Evolutionary conservation across 2,329 filamentous ascomycete species (phyloP).

Genomic region (Penicillium sp.): DNA sequence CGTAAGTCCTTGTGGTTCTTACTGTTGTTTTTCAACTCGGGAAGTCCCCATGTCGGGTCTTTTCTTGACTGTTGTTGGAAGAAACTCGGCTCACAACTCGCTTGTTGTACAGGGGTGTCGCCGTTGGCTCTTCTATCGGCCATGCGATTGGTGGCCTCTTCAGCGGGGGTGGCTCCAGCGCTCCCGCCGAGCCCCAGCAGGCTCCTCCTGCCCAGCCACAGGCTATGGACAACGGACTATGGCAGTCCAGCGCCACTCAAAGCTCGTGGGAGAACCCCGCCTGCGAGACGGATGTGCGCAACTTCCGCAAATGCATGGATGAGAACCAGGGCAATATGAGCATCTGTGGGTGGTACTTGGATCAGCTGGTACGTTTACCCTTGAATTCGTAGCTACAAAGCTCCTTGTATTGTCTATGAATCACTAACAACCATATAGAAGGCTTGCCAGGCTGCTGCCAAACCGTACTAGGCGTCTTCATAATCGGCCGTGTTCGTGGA

Average conservation of each 20-base stretch:
- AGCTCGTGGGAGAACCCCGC: slow-evolving; percentile 52
- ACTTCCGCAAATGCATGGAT: slow-evolving; percentile 95
- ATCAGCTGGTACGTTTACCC: slow-evolving; percentile 65
- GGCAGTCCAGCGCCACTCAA: slow-evolving; percentile 51
- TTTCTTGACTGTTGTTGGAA: not conserved
- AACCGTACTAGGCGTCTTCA: slow-evolving; percentile 57
- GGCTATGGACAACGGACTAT: slow-evolving; percentile 49
- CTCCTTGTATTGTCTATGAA: not conserved
- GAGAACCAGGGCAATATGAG: slow-evolving; percentile 90
- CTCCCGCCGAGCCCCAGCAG: slow-evolving; percentile 54
- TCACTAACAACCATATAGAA: slow-evolving; percentile 53
- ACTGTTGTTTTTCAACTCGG: not conserved
- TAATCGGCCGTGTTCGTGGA: not conserved
- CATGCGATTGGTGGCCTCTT: slow-evolving; percentile 92
- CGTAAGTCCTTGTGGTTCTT: slow-evolving; percentile 63
- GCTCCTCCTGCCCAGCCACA: slow-evolving; percentile 54
- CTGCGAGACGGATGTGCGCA: slow-evolving; percentile 75
- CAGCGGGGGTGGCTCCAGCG: slow-evolving; percentile 64
- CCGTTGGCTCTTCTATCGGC: slow-evolving; percentile 90
- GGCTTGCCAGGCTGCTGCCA: slow-evolving; percentile 76
- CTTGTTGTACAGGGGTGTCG: slow-evolving; percentile 71
- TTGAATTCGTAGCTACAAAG: too few relatives aligned
- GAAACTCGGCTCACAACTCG: slow-evolving; percentile 16
- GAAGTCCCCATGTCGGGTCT: slow-evolving; percentile 2
- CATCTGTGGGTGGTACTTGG: slow-evolving; percentile 97